Evolutionary conservation across 2,329 filamentous ascomycete genomes (phyloP).

Genomic region (Sclerotinia borealis): DNA sequence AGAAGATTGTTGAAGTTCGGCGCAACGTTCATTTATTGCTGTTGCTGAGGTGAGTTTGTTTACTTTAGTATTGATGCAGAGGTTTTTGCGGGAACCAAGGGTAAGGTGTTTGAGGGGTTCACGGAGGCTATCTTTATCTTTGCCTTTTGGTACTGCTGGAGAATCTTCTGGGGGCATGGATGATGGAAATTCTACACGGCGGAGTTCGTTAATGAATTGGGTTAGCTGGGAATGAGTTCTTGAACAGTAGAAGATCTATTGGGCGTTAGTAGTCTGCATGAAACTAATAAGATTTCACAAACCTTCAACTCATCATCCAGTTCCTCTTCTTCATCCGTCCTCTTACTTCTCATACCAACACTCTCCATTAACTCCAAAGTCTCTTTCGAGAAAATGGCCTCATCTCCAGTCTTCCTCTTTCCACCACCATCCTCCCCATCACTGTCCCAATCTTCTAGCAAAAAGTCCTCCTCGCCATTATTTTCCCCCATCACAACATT

Average conservation of each 20-base stretch:
- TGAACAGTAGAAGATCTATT: constrained; percentile 61
- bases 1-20: constrained; percentile 78
- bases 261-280: constrained; percentile 9
- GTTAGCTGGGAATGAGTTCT: constrained; percentile 67
- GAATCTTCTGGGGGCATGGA: constrained; percentile 41
- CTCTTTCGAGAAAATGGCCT: constrained; percentile 48
- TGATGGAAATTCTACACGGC: constrained; percentile 56
- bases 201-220: constrained; percentile 63
- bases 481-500: constrained; percentile 29
- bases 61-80: constrained; percentile 84
- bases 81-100: constrained; percentile 63
- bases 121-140: constrained; percentile 24
- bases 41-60: constrained; percentile 61
- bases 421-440: constrained; percentile 43
- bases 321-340: constrained; percentile 43
- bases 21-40: constrained; percentile 88
- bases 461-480: constrained; percentile 47
- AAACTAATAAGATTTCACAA: not conserved
- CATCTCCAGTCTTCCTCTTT: constrained; percentile 28
- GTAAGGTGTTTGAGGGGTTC: constrained; percentile 62
- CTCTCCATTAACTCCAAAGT: constrained; percentile 59
- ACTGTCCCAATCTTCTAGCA: constrained; percentile 64
- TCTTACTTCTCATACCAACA: constrained; percentile 35
- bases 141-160: constrained; percentile 23
- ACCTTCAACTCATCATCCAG: constrained; percentile 51